These are phyloP conservation scores for Sclerospora graminicola DNA, from an alignment of 352 stramenopile genomes.

Conservation along the genomic window DNA sequence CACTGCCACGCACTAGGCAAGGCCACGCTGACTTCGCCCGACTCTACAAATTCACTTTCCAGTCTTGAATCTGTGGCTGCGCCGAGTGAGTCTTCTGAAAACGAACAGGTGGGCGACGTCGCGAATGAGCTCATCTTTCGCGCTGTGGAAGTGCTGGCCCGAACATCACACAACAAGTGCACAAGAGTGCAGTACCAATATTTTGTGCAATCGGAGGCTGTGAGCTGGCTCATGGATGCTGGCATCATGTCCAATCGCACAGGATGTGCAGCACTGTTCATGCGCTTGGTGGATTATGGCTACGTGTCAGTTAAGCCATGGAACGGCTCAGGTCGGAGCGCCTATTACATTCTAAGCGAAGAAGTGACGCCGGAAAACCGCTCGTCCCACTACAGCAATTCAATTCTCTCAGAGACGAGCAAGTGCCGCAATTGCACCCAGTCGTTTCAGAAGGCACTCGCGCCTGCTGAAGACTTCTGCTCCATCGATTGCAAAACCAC, in stretches of 20 bases:
- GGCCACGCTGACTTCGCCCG: conserved; percentile 17
- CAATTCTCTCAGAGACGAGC: conserved; percentile 65
- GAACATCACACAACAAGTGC: conserved; percentile 53
- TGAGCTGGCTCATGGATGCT: conserved; percentile 74
- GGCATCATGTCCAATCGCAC: conserved; percentile 51
- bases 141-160: conserved; percentile 58
- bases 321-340: conserved; percentile 30
- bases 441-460: conserved; percentile 54
- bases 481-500: conserved; percentile 86
- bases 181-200: conserved; percentile 75
- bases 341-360: conserved; percentile 68
- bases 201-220: conserved; percentile 76
- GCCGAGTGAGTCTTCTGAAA: conserved; percentile 36
- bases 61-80: conserved; percentile 18
- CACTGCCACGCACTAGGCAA: conserved; percentile 39
- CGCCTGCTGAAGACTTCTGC: conserved; percentile 64
- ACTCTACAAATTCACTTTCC: conserved; percentile 18
- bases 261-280: conserved; percentile 41
- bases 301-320: conserved; percentile 64
- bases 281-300: conserved; percentile 51
- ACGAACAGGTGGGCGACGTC: conserved; percentile 42
- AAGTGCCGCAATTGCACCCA: conserved; percentile 78
- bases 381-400: conserved; percentile 48
- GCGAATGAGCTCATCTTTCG: conserved; percentile 49
- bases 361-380: conserved; percentile 43